Percentiles rank a stretch among this genome's conserved stretches.
Evolutionary conservation across 2,329 filamentous ascomycete species (phyloP).

Genomic region (Clarireedia homoeocarpa): DNA sequence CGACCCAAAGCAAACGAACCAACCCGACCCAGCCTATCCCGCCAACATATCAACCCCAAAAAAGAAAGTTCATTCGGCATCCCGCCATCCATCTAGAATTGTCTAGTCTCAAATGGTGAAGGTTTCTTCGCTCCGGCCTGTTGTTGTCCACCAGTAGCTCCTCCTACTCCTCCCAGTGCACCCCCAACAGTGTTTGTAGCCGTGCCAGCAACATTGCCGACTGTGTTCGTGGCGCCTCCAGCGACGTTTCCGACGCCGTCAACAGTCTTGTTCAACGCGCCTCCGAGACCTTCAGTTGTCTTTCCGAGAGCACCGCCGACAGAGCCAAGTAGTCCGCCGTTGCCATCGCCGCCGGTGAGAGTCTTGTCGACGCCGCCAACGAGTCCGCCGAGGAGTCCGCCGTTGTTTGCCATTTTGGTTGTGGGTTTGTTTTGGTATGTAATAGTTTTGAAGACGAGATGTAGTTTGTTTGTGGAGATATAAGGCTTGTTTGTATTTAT

Average conservation of each 20-base stretch:
- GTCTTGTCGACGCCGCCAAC: constrained; percentile 32
- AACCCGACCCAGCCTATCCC: no score
- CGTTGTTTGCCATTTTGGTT: constrained; percentile 5
- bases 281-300: constrained; percentile 31
- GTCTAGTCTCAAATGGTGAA: neutral
- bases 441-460: neutral
- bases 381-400: constrained; percentile 10
- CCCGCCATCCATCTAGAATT: neutral
- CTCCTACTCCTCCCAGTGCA: neutral
- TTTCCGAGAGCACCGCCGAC: constrained; percentile 28
- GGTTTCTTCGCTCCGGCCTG: neutral
- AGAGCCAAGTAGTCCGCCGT: constrained; percentile 33
- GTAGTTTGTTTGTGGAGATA: neutral
- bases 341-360: constrained; percentile 32
- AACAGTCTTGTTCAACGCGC: constrained; percentile 26
- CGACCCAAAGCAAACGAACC: no score
- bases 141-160: constrained; percentile 9
- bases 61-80: neutral
- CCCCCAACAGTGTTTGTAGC: constrained; percentile 1
- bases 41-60: no score
- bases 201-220: constrained; percentile 3
- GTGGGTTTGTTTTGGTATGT: neutral
- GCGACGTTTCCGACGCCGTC: constrained; percentile 30
- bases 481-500: neutral
- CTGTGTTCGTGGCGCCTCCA: constrained; percentile 20